Evolutionary conservation across 2,329 filamentous ascomycete species (phyloP).

Genomic region (Epichloe elymi): DNA sequence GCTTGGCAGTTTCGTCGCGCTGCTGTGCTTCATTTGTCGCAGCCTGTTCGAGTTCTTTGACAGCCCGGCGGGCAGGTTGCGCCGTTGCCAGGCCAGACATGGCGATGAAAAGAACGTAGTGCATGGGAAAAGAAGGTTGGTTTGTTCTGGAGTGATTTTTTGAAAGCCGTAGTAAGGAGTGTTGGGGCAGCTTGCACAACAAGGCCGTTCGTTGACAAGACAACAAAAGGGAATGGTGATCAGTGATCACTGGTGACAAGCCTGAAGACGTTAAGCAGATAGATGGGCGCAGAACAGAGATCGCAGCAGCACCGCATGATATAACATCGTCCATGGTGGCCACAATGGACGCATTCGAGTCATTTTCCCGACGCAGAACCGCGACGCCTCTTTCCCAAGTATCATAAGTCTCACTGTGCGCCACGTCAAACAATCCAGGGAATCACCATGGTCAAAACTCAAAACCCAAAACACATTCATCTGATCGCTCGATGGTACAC

Average conservation of each 20-base stretch:
- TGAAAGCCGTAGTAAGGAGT: background rate
- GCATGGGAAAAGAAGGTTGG: background rate
- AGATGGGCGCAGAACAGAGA: too few species aligned
- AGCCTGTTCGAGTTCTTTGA: slow-evolving; percentile 27
- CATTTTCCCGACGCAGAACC: too few species aligned
- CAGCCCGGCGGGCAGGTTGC: slow-evolving; percentile 9
- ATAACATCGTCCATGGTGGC: background rate
- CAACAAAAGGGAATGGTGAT: background rate
- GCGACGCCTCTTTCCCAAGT: background rate
- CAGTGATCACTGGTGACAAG: background rate
- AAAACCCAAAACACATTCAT: background rate
- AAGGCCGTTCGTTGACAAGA: background rate
- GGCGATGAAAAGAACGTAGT: background rate
- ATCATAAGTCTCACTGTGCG: background rate
- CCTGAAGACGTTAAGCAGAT: too few species aligned
- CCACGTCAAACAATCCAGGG: background rate
- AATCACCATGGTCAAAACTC: background rate
- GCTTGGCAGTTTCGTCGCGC: slow-evolving; percentile 29
- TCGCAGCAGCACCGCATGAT: background rate
- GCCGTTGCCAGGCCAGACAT: background rate
- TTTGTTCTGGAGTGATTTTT: background rate
- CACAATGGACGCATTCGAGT: too few species aligned
- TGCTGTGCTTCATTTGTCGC: slow-evolving; percentile 32
- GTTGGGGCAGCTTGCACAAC: background rate
- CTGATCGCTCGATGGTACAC: background rate